These are phyloP conservation scores for Debaryomyces coudertii DNA, from an alignment of 1,139 yeast genomes.

Conservation along the genomic window DNA sequence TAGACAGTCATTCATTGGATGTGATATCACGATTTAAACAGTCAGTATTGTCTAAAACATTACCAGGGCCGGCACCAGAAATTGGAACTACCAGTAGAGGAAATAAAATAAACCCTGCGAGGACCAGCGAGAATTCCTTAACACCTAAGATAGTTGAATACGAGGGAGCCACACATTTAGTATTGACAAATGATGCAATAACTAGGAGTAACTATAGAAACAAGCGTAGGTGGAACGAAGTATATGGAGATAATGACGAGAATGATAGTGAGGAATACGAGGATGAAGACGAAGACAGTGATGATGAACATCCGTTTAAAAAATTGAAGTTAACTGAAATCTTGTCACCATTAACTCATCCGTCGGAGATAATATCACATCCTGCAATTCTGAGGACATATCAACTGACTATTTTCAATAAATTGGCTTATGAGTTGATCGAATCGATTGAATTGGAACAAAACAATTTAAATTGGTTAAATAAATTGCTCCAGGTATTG, in stretches of 20 bases:
- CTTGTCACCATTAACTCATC: constrained; percentile 76
- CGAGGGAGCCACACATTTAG: constrained; percentile 44
- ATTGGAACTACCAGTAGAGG: constrained; percentile 41
- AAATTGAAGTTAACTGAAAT: constrained; percentile 53
- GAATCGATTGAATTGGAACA: constrained; percentile 82
- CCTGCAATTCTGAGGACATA: constrained; percentile 72
- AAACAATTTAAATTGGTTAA: constrained; percentile 66
- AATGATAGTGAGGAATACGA: constrained; percentile 17
- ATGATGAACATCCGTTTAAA: constrained; percentile 39
- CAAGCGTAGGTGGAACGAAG: constrained; percentile 44
- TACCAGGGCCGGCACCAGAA: constrained; percentile 14
- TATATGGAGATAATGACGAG: constrained; percentile 20
- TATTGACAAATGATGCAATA: constrained; percentile 40
- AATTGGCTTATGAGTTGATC: constrained; percentile 71
- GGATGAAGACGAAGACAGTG: constrained; percentile 27
- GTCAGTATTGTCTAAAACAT: constrained; percentile 31
- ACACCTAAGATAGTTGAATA: constrained; percentile 44
- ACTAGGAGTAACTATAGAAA: constrained; percentile 31
- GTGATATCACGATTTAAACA: constrained; percentile 44
- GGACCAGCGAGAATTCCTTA: constrained; percentile 26
- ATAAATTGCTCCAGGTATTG: constrained; percentile 72
- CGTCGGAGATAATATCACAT: constrained; percentile 76
- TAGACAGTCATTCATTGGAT: constrained; percentile 45
- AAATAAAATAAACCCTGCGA: constrained; percentile 28
- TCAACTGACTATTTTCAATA: constrained; percentile 48